phyloP scores from a whole-genome alignment of 1,284 basidiomycete genomes.

The Apiotrichum sp. region DNA sequence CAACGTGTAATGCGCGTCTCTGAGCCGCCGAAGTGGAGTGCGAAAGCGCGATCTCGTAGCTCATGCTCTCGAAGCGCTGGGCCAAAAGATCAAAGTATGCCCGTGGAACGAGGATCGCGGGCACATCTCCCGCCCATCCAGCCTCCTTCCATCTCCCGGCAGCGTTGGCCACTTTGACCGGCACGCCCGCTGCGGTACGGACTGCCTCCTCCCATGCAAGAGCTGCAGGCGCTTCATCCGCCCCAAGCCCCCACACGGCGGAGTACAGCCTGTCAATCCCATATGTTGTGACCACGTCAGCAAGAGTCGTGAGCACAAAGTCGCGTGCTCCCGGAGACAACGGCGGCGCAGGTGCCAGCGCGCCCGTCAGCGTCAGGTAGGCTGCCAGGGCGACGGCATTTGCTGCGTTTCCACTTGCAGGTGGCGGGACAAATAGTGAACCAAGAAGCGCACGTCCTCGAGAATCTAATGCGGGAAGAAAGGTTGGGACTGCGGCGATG shows the following conservation, averaged over 20 bases:
- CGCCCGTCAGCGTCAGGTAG: conserved; percentile 26
- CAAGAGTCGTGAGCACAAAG: conserved; percentile 49
- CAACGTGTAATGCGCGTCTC: conserved; percentile 8
- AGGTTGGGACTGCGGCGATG: conserved; percentile 53
- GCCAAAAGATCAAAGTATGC: conserved; percentile 55
- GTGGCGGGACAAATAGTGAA: conserved; percentile 23
- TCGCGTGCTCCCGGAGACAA: conserved; percentile 20
- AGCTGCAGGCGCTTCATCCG: not conserved
- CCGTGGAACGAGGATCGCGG: conserved; percentile 33
- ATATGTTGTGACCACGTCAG: conserved; percentile 56
- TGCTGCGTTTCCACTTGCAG: not conserved
- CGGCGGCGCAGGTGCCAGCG: conserved; percentile 17
- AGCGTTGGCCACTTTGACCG: conserved; percentile 40
- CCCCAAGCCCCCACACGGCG: not conserved
- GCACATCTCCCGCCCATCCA: conserved; percentile 24
- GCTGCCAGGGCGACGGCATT: conserved; percentile 23
- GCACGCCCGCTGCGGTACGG: conserved; percentile 22
- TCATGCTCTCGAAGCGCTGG: conserved; percentile 31
- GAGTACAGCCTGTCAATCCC: conserved; percentile 61
- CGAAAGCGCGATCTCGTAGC: conserved; percentile 52
- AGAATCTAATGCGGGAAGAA: conserved; percentile 58
- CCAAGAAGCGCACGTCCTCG: conserved; percentile 22
- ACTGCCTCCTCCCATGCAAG: conserved; percentile 41
- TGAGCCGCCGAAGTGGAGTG: conserved; percentile 3
- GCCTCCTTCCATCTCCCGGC: conserved; percentile 46